phyloP scores from a whole-genome alignment of 2,329 filamentous ascomycete genomes.

The Epicoccum sorghinum region DNA sequence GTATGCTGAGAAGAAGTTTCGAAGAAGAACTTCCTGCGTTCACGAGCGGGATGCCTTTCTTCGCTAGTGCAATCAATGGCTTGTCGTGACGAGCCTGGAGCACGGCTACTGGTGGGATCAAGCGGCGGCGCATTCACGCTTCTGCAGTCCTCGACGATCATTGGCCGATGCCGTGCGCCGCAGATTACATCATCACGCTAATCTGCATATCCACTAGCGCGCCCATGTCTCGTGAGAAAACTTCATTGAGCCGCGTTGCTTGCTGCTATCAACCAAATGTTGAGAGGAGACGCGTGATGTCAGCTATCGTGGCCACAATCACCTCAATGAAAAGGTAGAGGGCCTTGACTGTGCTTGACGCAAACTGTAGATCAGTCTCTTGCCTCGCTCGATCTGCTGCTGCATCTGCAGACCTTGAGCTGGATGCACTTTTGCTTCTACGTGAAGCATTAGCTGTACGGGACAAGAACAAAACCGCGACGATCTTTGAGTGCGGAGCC shows the following conservation, averaged over 20 bases:
- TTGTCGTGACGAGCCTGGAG: constrained; percentile 2
- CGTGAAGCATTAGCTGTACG: constrained; percentile 32
- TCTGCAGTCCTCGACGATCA: background rate
- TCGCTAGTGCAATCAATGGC: constrained; percentile 21
- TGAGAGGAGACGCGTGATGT: constrained; percentile 2
- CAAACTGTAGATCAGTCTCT: constrained; percentile 33
- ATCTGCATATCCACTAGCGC: background rate
- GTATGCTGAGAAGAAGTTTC: background rate
- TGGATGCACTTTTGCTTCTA: constrained; percentile 38
- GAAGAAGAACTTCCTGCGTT: background rate
- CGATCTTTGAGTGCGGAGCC: constrained; percentile 51
- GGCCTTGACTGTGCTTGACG: background rate
- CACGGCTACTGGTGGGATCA: constrained; percentile 5
- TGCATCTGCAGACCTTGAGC: constrained; percentile 46
- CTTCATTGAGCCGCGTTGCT: constrained; percentile 6
- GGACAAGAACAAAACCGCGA: constrained; percentile 46
- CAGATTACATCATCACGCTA: background rate
- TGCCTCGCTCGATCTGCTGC: constrained; percentile 48
- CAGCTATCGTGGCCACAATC: background rate
- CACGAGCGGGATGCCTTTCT: constrained; percentile 19
- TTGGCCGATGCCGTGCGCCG: background rate
- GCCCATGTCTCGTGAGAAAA: background rate
- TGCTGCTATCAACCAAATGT: background rate
- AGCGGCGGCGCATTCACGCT: background rate
- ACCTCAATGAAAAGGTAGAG: constrained; percentile 1